Evolutionary conservation across 441 rosid genomes (phyloP), one percentile per base, ranked within the genome.

Genomic region (Rhodomyrtus psidioides): DNA sequence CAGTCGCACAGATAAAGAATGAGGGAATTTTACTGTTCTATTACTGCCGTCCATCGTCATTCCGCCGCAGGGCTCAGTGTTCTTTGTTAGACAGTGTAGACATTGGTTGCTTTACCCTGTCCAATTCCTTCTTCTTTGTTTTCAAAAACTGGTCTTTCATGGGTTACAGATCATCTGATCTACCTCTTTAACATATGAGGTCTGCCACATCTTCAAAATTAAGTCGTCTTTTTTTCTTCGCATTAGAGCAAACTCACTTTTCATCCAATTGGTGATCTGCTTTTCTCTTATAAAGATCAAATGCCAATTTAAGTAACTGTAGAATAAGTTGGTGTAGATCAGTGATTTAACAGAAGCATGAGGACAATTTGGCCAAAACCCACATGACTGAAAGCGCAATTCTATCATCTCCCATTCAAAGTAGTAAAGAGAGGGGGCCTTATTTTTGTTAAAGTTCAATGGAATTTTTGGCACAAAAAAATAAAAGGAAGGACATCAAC

Each of bases 391-490:
- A 91, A 92, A 92, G 90, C 88, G 90, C 88, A 90, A 90, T 84
- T 87, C 85, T 92, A 88, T 85, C 92, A 85, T 89, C 89, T 88
- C 90, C 86, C 89, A 86, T 88, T 90, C 91, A 91, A 93, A 91
- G 92, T 87, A 91, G 91, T 88, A 91, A 90, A 90, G 91, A 84
- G 83, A n/a, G 90, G 91, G 91, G 82, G 82, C 75, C 70, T n/a
- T 79, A n/a, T 21, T 89, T 91, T 93, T 92, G 87, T 92, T 91
- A 94, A 94, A 93, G 97, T 79, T 85, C 81, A 91, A 92, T 94
- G 93, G 90, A 62, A 92, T 86, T 92, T 92, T 88, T 89, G 86
- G 92, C 86, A 55, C 21, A n/a, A n/a, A 49, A 23, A 57, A 42
- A 34, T 42, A 27, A 81, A 81, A 88, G 55, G 85, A 54, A 86